Conservation (phyloP, 2,329 filamentous ascomycete genomes). For the Hypoxylon sp. region DNA sequence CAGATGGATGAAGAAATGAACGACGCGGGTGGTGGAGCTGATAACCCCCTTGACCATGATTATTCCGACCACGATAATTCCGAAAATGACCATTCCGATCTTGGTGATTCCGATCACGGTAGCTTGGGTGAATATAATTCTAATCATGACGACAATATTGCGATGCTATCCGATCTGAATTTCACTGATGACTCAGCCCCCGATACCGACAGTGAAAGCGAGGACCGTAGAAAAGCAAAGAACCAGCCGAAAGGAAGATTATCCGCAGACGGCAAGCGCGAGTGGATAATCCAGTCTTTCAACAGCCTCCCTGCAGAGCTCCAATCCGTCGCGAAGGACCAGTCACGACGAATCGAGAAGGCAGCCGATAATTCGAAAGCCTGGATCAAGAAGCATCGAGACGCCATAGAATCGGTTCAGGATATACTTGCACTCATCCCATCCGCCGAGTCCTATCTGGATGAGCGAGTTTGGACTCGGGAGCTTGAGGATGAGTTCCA, state of each 20-base stretch:
- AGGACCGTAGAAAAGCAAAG: neutral
- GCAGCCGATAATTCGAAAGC: neutral
- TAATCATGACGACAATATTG: too few species aligned
- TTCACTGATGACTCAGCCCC: neutral
- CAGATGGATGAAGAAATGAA: too few species aligned
- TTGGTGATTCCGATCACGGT: too few species aligned
- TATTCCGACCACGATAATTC: too few species aligned
- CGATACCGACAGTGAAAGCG: conserved; percentile 1
- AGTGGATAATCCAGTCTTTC: neutral
- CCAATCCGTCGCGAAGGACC: neutral
- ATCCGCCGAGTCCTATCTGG: neutral
- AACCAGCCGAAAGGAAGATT: neutral
- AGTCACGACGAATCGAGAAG: neutral
- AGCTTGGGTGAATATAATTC: too few species aligned
- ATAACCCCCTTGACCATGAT: too few species aligned
- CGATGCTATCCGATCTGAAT: too few species aligned
- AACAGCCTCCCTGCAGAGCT: neutral
- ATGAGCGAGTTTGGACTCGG: neutral
- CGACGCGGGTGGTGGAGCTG: too few species aligned
- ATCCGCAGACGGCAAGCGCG: neutral
- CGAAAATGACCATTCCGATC: too few species aligned
- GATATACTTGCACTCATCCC: neutral
- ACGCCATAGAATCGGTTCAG: neutral
- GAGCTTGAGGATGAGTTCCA: neutral
- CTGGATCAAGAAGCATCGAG: neutral